Evolutionary conservation across 768 basidiomycete genomes (phyloP).

Genomic region (Leccinellum luteum): DNA sequence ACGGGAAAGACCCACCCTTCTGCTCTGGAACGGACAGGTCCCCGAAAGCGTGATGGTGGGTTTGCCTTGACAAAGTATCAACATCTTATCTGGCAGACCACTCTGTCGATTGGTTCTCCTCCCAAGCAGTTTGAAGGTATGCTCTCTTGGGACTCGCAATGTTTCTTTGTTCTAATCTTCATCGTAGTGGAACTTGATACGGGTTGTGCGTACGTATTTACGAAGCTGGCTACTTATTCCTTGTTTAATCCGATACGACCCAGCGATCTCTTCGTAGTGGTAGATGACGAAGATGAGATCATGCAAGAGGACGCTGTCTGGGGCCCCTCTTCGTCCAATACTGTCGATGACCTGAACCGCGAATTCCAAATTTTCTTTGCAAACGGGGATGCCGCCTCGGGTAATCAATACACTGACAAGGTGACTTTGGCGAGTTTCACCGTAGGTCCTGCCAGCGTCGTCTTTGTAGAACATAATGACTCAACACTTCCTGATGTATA

Average conservation of each 20-base stretch:
- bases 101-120: neutral
- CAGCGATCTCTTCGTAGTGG: neutral
- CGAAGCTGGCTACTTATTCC: neutral
- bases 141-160: neutral
- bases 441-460: neutral
- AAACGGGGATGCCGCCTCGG: neutral
- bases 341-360: neutral
- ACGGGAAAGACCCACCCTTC: neutral
- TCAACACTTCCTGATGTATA: too few species aligned
- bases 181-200: neutral
- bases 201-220: neutral
- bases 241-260: neutral
- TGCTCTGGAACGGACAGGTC: neutral
- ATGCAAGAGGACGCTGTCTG: too few species aligned
- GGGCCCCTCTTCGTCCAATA: neutral
- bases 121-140: neutral
- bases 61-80: neutral
- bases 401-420: neutral
- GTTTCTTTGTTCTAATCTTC: neutral
- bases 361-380: neutral
- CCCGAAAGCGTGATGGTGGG: neutral
- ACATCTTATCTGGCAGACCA: neutral
- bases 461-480: too few species aligned
- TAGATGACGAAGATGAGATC: too few species aligned
- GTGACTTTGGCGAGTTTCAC: neutral